These are phyloP conservation scores for Penicillium concentricum DNA, from an alignment of 2,329 filamentous ascomycete genomes.

Conservation along the genomic window DNA sequence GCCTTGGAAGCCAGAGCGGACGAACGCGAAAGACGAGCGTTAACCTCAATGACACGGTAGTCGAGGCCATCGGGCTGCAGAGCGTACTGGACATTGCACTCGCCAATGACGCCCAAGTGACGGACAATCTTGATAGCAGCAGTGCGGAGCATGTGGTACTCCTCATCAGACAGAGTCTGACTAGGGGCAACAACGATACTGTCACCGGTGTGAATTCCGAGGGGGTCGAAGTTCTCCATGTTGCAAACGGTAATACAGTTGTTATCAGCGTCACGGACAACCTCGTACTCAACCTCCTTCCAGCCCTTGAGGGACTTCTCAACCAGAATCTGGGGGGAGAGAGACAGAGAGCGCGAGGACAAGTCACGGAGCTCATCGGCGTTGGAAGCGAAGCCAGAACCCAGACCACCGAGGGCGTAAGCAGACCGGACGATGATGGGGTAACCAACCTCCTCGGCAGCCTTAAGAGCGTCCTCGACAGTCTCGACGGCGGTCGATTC, in stretches of 20 bases:
- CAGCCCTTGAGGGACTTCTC: slow-evolving; percentile 99
- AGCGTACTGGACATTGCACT: slow-evolving; percentile 98
- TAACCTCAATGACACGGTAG: slow-evolving; percentile 98
- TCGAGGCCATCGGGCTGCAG: slow-evolving; percentile 95
- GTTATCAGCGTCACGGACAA: slow-evolving; percentile 93
- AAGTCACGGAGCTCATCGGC: slow-evolving; percentile 90
- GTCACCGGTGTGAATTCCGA: slow-evolving; percentile 97
- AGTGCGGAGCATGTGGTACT: slow-evolving; percentile 98
- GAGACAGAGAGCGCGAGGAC: slow-evolving; percentile 85
- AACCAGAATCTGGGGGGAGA: slow-evolving; percentile 93
- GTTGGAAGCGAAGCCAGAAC: slow-evolving; percentile 94
- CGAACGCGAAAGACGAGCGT: slow-evolving; percentile 95
- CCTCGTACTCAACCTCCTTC: slow-evolving; percentile 99
- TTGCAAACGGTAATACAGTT: slow-evolving; percentile 99
- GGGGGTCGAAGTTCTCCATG: slow-evolving; percentile 98
- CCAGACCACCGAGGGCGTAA: slow-evolving; percentile 92
- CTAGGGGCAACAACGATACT: slow-evolving; percentile 97
- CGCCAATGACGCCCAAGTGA: slow-evolving; percentile 93
- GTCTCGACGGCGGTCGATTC: slow-evolving; percentile 91
- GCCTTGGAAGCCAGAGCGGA: slow-evolving; percentile 97
- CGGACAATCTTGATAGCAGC: slow-evolving; percentile 98
- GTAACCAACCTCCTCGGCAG: slow-evolving; percentile 84
- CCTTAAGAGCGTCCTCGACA: slow-evolving; percentile 86
- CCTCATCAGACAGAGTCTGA: slow-evolving; percentile 95
- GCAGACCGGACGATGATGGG: slow-evolving; percentile 97